Conservation (phyloP, 257 asterid genomes). For the Leptodermis oblonga region DNA sequence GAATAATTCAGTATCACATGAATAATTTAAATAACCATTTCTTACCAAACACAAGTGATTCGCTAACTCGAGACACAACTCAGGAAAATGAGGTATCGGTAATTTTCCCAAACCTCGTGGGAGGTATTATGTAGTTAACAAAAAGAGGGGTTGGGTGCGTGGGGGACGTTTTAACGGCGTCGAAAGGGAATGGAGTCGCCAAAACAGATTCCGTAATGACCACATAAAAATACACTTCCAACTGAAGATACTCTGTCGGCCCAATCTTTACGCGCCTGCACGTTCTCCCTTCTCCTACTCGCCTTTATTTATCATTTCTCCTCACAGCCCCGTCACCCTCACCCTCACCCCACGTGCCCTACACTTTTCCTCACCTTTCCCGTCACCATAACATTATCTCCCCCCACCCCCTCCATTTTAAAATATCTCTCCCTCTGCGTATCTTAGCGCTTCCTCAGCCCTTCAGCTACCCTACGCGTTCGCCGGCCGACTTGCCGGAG, state of each 20-base stretch:
- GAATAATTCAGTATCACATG: too few species aligned
- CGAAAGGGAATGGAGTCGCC: conserved; percentile 30
- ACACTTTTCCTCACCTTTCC: neutral
- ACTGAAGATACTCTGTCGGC: conserved; percentile 41
- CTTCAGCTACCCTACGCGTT: conserved; percentile 43
- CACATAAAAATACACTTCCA: conserved; percentile 31
- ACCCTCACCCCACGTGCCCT: conserved; percentile 4
- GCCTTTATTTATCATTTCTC: conserved; percentile 7
- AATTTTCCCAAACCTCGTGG: too few species aligned
- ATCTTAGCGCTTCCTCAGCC: conserved; percentile 45
- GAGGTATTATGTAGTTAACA: too few species aligned
- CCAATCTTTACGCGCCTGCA: conserved; percentile 51
- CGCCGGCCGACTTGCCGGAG: conserved; percentile 34
- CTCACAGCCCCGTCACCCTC: conserved; percentile 8
- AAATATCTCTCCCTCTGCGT: conserved; percentile 43
- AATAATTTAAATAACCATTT: too few species aligned
- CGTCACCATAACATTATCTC: neutral
- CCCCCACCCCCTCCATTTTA: conserved; percentile 13
- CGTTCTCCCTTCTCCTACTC: conserved; percentile 44
- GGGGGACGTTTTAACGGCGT: too few species aligned
- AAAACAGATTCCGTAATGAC: conserved; percentile 26
- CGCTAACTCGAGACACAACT: too few species aligned
- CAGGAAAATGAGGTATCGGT: too few species aligned
- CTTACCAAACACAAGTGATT: too few species aligned
- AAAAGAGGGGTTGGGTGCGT: too few species aligned